A percentile compares a stretch with the other conserved stretches of the same genome.
phyloP scores from a whole-genome alignment of 2,329 filamentous ascomycete species.

The Ascocoryne sarcoides region DNA sequence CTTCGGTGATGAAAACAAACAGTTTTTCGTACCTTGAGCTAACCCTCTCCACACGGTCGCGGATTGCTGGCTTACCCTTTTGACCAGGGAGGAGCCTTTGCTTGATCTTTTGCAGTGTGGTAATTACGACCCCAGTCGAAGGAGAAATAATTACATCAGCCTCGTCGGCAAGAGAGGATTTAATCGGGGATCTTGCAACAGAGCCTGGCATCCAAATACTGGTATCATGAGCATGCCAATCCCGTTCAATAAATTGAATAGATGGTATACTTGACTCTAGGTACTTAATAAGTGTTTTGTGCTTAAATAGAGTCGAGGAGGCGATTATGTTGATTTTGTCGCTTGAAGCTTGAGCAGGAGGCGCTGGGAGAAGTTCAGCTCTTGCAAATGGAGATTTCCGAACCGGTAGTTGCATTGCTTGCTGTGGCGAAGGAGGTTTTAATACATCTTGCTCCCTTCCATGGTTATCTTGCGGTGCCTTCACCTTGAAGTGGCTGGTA shows the following conservation, averaged over 20 bases:
- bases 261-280: constrained; percentile 41
- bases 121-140: constrained; percentile 58
- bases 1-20: constrained; percentile 57
- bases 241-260: constrained; percentile 50
- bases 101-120: constrained; percentile 61
- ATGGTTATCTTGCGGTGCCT: no score
- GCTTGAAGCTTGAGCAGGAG: constrained; percentile 10
- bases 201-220: constrained; percentile 29
- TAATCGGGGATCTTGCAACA: constrained; percentile 29
- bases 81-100: constrained; percentile 63
- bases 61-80: constrained; percentile 38
- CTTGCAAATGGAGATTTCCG: constrained; percentile 10
- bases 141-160: constrained; percentile 69
- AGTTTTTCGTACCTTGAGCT: constrained; percentile 57
- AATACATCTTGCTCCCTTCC: not conserved
- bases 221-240: constrained; percentile 39
- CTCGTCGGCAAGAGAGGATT: constrained; percentile 41
- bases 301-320: constrained; percentile 37
- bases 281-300: constrained; percentile 39
- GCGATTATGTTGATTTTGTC: constrained; percentile 39
- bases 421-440: not conserved
- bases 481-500: constrained; percentile 22
- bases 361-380: constrained; percentile 11
- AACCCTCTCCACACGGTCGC: constrained; percentile 44
- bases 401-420: constrained; percentile 4